Evolutionary conservation across 2,329 filamentous ascomycete genomes (phyloP), one percentile per base, ranked within the genome.

Genomic region (Mariannaea sp.): DNA sequence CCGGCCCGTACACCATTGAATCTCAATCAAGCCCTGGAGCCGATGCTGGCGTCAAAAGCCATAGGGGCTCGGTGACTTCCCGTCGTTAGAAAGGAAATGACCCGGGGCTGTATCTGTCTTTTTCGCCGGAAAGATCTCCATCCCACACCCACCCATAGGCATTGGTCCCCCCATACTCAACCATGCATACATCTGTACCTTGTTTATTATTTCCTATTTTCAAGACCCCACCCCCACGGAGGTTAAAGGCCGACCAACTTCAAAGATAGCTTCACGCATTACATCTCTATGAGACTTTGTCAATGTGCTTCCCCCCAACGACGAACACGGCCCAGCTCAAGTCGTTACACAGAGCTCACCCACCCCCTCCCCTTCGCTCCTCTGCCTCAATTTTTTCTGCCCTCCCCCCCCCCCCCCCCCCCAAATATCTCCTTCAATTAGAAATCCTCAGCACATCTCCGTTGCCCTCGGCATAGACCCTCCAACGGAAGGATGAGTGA

Each of bases 201-300:
- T 51, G 52, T 59, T 62, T 62, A 58, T 60, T n/a, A n/a, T n/a
- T n/a, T 65, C 53, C 55, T 49, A 64, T 48, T 20, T 44, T 43
- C 24, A 44, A 33, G 36, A 29, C 56, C 55, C 55, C 61, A 65
- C 63, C 63, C 63, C 63, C 63, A 65, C 63, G 63, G 63, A 65
- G 59, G 59, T 65, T 60, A 51, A 65, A 65, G 62, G 24, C 62
- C 62, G 62, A 44, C 54, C 26, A 48, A n/a, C n/a, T n/a, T 49
- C 22, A 17, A 45, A 41, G 38, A 51, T 39, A 17, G n/a, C 29
- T 49, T 52, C 14, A 48, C 35, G 36, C 26, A 22, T 20, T 44
- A 17, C 32, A 50, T 38, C 40, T 44, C 41, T 35, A 29, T 35
- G 46, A 45, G n/a, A 36, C 32, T 33, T 38, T 38, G 20, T 24